These are phyloP conservation scores for Leccinum longicurvipes DNA, from an alignment of 768 basidiomycete species.

Conservation along the genomic window DNA sequence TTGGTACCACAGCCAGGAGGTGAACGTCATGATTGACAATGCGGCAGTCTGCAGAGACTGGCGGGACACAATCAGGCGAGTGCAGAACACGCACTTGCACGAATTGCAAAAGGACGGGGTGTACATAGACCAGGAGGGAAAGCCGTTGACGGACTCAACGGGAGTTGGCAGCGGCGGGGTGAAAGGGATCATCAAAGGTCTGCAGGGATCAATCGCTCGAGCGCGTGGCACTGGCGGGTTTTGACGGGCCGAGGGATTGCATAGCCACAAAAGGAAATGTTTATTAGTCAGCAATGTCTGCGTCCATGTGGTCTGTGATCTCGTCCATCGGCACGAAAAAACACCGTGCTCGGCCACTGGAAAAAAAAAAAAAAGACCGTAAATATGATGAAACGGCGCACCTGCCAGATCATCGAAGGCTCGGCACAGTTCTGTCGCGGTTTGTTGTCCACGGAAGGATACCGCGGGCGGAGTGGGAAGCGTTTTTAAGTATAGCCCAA, in stretches of 20 bases:
- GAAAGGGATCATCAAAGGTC: slow-evolving; percentile 40
- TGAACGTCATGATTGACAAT: slow-evolving; percentile 63
- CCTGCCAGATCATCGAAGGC: not conserved
- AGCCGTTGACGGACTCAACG: slow-evolving; percentile 36
- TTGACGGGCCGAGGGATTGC: slow-evolving; percentile 9
- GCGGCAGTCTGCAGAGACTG: slow-evolving; percentile 51
- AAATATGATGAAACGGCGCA: not conserved
- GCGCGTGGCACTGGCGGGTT: slow-evolving; percentile 42
- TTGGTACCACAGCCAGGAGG: slow-evolving; percentile 72
- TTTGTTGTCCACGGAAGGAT: slow-evolving; percentile 4
- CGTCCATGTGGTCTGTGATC: slow-evolving; percentile 7
- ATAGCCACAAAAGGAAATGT: not conserved
- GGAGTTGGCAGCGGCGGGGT: slow-evolving; percentile 38
- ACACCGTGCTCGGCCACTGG: not conserved
- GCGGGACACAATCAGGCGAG: slow-evolving; percentile 49
- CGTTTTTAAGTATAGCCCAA: slow-evolving; percentile 31
- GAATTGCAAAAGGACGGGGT: slow-evolving; percentile 47
- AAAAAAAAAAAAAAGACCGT: not conserved
- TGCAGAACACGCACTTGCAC: slow-evolving; percentile 57
- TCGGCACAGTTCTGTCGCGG: not conserved
- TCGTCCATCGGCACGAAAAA: slow-evolving; percentile 1
- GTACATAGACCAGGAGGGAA: slow-evolving; percentile 52
- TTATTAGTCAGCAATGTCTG: slow-evolving; percentile 14
- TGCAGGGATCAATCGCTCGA: slow-evolving; percentile 40
- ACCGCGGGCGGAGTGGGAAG: slow-evolving; percentile 32